Evolutionary conservation across 164 flowering plant genomes (phyloP).

Genomic region (Piper longum): DNA sequence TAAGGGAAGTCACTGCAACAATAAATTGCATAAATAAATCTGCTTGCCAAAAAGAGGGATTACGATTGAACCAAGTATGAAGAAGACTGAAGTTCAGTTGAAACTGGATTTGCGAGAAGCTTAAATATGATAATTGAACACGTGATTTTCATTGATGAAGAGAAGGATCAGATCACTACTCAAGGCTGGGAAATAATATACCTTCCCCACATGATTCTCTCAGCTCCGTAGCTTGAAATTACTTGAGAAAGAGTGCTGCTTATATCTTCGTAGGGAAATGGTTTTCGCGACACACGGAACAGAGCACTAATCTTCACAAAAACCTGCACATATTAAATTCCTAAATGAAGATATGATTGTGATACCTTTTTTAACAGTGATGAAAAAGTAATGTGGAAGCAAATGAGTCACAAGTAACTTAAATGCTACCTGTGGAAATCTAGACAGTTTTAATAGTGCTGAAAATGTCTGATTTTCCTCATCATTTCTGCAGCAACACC

Average conservation of each 20-base stretch:
- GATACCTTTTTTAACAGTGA: no score
- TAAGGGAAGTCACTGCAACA: slow-evolving; percentile 75
- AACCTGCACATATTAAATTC: slow-evolving; percentile 33
- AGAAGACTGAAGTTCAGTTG: no score
- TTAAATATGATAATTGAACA: no score
- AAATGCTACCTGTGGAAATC: slow-evolving; percentile 61
- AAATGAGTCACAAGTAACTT: no score
- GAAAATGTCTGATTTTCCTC: slow-evolving; percentile 44
- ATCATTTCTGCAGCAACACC: slow-evolving; percentile 34
- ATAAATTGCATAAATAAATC: not conserved
- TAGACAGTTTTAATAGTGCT: slow-evolving; percentile 49
- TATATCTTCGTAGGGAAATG: slow-evolving; percentile 58
- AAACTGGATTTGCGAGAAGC: no score
- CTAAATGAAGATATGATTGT: not conserved
- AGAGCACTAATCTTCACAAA: slow-evolving; percentile 85
- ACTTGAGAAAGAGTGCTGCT: slow-evolving; percentile 37
- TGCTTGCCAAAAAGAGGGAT: not conserved
- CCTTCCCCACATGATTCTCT: slow-evolving; percentile 95
- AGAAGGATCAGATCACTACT: not conserved
- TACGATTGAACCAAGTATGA: not conserved
- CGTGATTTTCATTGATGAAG: not conserved
- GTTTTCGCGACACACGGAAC: slow-evolving; percentile 63
- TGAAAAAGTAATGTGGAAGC: no score
- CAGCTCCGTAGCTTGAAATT: slow-evolving; percentile 60
- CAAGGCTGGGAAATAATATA: slow-evolving; percentile 6